These are phyloP conservation scores for Raphanus raphanistrum DNA, from an alignment of 345 rosid genomes.

Conservation along the genomic window DNA sequence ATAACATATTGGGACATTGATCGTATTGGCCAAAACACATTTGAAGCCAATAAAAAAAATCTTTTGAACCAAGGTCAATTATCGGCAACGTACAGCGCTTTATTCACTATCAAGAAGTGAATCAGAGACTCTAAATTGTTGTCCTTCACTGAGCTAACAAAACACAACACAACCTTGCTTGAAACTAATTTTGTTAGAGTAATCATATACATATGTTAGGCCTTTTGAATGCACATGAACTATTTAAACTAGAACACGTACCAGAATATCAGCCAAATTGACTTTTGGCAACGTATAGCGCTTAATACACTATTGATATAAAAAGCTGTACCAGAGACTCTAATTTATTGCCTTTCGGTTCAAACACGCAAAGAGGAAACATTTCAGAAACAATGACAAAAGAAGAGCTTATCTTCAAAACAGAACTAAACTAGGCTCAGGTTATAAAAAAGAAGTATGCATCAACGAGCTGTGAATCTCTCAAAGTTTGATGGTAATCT, in stretches of 20 bases:
- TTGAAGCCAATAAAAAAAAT: neutral
- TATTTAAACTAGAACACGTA: conserved; percentile 20
- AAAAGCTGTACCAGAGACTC: conserved; percentile 68
- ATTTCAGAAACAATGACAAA: neutral
- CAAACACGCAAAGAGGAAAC: neutral
- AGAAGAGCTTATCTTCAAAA: no score
- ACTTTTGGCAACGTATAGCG: conserved; percentile 73
- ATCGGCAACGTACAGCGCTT: conserved; percentile 42
- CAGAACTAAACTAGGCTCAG: conserved; percentile 34
- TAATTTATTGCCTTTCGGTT: conserved; percentile 59
- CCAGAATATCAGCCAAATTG: conserved; percentile 53
- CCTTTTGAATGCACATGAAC: conserved; percentile 53
- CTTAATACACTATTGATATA: conserved; percentile 48
- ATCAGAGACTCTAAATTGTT: conserved; percentile 40
- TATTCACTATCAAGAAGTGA: conserved; percentile 21
- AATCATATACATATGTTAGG: conserved; percentile 17
- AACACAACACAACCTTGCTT: neutral
- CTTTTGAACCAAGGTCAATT: conserved; percentile 2
- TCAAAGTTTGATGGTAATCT: conserved; percentile 66
- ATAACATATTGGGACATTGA: neutral
- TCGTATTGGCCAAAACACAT: neutral
- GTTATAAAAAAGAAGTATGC: conserved; percentile 23
- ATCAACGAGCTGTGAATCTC: conserved; percentile 44
- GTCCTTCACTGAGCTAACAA: neutral
- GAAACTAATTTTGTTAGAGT: neutral